These are phyloP conservation scores for Toxoplasma gondii DNA, from an alignment of 169 alveolate genomes.

Conservation along the genomic window DNA sequence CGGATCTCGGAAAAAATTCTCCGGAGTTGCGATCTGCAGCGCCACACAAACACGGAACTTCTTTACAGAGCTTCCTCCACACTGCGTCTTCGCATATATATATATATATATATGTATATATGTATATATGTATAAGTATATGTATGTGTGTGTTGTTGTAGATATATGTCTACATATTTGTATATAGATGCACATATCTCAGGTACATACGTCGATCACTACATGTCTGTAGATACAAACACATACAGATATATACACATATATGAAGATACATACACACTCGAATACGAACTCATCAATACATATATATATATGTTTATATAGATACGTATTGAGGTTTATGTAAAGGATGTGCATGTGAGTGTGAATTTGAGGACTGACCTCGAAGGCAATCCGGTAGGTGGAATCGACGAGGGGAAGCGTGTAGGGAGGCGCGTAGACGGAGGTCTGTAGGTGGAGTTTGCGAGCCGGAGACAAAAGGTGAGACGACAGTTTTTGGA, in stretches of 20 bases:
- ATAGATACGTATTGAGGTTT: background rate
- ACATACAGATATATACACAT: no score
- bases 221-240: no score
- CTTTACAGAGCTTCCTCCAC: background rate
- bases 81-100: background rate
- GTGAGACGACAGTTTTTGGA: background rate
- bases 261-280: no score
- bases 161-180: no score
- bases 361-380: background rate
- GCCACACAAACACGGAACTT: background rate
- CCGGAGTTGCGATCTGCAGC: background rate
- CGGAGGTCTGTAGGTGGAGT: background rate
- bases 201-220: no score
- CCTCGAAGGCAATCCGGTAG: constrained; percentile 25
- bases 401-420: background rate
- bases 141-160: constrained; percentile 20
- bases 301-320: background rate
- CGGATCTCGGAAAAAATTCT: background rate
- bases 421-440: constrained; percentile 21
- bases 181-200: no score
- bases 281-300: no score
- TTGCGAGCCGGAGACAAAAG: background rate
- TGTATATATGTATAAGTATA: background rate
- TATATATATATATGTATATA: background rate
- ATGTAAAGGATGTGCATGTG: background rate